These are phyloP conservation scores for Cicer judaicum DNA, from an alignment of 306 rosid species.

Conservation along the genomic window DNA sequence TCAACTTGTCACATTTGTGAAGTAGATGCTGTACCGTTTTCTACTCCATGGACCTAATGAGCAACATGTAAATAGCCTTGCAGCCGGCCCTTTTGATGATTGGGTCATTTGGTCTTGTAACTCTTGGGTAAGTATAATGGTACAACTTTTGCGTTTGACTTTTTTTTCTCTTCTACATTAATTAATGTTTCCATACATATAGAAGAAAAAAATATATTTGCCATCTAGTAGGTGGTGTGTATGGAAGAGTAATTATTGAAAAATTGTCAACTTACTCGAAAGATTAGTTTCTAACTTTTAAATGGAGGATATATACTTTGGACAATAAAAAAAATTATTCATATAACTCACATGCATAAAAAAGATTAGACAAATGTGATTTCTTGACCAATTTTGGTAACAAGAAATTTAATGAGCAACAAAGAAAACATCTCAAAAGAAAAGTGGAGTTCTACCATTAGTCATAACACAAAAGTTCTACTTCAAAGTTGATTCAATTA, in stretches of 20 bases:
- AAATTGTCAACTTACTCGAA: too few relatives aligned
- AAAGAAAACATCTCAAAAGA: constrained; percentile 27
- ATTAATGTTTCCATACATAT: background rate
- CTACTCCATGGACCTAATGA: too few relatives aligned
- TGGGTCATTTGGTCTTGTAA: background rate
- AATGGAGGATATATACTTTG: too few relatives aligned
- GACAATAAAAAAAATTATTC: too few relatives aligned
- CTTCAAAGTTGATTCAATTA: constrained; percentile 28
- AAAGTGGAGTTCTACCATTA: constrained; percentile 27
- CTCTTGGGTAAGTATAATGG: background rate
- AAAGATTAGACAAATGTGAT: background rate
- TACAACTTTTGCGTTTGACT: background rate
- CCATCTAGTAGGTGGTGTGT: background rate
- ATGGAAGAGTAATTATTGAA: too few relatives aligned
- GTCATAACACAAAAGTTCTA: constrained; percentile 24
- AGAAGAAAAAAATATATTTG: background rate
- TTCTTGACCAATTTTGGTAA: background rate
- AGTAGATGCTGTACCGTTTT: too few relatives aligned
- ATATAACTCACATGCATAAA: background rate
- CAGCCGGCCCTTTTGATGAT: background rate
- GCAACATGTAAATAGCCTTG: background rate
- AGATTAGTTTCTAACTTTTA: too few relatives aligned
- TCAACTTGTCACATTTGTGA: too few relatives aligned
- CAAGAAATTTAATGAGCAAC: background rate
- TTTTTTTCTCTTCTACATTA: background rate